Percentiles rank a stretch among this genome's conserved stretches.
Conservation (phyloP, 179 eudicot species). For the Corrigiola litoralis region DNA sequence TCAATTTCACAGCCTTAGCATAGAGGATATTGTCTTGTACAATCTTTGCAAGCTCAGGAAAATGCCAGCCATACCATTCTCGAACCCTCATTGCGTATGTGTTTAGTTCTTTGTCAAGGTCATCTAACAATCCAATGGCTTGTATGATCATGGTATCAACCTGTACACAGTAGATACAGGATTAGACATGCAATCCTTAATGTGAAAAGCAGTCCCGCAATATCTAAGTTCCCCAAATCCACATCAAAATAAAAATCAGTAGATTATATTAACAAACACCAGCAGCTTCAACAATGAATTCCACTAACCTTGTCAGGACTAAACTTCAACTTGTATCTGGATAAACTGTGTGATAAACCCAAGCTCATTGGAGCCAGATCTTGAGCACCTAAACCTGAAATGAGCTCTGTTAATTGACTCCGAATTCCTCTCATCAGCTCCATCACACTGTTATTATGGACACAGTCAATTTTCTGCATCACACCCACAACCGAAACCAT, state of each 20-base stretch:
- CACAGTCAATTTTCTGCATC: constrained; percentile 79
- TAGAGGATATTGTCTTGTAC: constrained; percentile 78
- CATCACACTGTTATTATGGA: constrained; percentile 73
- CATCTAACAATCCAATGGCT: constrained; percentile 95
- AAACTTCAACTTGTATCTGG: constrained; percentile 82
- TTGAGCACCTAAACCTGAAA: constrained; percentile 73
- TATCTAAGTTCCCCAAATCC: too few relatives aligned
- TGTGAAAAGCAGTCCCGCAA: too few relatives aligned
- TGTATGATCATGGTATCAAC: constrained; percentile 98
- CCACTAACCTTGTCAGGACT: constrained; percentile 88
- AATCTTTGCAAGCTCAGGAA: constrained; percentile 93
- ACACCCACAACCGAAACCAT: constrained; percentile 2
- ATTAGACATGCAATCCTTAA: too few relatives aligned
- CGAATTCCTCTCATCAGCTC: constrained; percentile 93
- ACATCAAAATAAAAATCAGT: not conserved
- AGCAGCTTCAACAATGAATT: not conserved
- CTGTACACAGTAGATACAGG: too few relatives aligned
- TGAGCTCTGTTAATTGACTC: constrained; percentile 83
- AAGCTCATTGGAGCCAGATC: constrained; percentile 98
- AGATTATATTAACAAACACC: not conserved
- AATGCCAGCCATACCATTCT: constrained; percentile 99
- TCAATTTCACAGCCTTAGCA: constrained; percentile 82
- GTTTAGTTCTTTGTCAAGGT: constrained; percentile 93
- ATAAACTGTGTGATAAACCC: constrained; percentile 92
- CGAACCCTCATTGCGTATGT: constrained; percentile 95